Base-by-base conservation (phyloP, 495 filamentous ascomycete species). In the Hapsidospora chrysogenum region DNA sequence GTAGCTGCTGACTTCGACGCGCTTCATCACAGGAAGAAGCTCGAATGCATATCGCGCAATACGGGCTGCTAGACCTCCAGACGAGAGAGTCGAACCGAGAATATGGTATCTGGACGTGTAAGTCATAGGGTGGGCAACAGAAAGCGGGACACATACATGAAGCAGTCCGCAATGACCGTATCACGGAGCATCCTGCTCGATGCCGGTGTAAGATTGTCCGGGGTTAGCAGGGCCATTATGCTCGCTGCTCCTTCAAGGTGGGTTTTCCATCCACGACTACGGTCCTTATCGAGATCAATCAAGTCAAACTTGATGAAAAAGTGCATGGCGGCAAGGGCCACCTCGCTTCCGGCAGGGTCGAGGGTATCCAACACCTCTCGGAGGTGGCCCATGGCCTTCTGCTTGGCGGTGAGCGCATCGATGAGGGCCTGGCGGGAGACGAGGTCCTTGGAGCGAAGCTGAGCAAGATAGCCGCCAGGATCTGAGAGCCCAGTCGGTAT, bases 291-390 rank as follows among this genome's bases (percentile, higher is more conserved):
- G 3, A 64, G 64, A 45, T 74, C 69, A 15, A 74, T 56, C 4
- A 74, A 54, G 41, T 72, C 61, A 16, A 74, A 54, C 28, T 73
- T 70, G 38, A 74, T 58, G 25, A 74, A 57, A 38, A 73, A 66
- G 18, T 72, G 60, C 2, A 68, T 59, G 17, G 63, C 63, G 4
- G 65, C 62, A 0, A 66, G 50, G 5, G 61, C 27, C 25, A 68
- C 53, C 20, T 57, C 60, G 4, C 50, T 51, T 36, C 59, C 61
- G 2, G 42, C 39, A 16, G 56, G 37, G 3, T 51, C 36, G 18
- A 40, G 7, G 11, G 45, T 37, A 36, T 48, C 40, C 48, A 58
- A 31, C 17, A 58, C 54, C 0, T 34, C 38, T 2, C 57, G 53
- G 0, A 72, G 43, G 5, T 58, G 55, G 7, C 55, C 45, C 10